Percentiles rank a stretch among this genome's conserved stretches.
Conservation (phyloP, 495 filamentous ascomycete genomes). For the Paragyromitra xinjiangensis region DNA sequence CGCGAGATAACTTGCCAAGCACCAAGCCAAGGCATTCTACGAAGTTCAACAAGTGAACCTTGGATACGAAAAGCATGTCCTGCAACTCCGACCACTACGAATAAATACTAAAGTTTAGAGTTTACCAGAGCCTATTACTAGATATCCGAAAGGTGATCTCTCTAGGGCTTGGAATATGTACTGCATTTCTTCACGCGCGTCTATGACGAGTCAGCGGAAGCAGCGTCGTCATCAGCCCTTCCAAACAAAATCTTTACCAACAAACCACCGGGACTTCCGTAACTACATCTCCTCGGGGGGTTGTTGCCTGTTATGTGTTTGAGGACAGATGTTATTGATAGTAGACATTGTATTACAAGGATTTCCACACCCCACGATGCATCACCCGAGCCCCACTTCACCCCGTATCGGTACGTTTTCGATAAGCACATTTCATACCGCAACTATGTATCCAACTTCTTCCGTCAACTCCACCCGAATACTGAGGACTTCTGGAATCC, state of each 20-base stretch:
- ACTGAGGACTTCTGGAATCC: background rate
- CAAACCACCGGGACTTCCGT: background rate
- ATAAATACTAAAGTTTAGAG: background rate
- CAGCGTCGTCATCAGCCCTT: background rate
- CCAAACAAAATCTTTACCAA: background rate
- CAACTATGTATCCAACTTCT: background rate
- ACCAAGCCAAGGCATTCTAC: background rate
- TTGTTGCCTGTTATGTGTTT: background rate
- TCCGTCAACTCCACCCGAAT: background rate
- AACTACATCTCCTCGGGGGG: background rate
- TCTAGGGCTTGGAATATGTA: background rate
- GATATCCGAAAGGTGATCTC: background rate
- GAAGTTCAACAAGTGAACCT: background rate
- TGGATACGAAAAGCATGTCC: background rate
- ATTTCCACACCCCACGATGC: background rate
- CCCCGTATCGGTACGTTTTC: background rate
- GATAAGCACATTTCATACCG: background rate
- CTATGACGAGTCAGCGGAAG: background rate
- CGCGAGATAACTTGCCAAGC: conserved; percentile 1
- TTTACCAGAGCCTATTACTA: background rate
- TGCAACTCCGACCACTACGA: background rate
- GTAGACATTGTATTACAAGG: background rate
- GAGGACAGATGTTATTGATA: background rate
- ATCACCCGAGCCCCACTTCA: background rate
- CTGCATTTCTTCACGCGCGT: background rate